A percentile compares a stretch with the other conserved stretches of the same genome.
These are phyloP conservation scores for Pseudocercospora macadamiae DNA, from an alignment of 2,329 filamentous ascomycete genomes.

Conservation along the genomic window DNA sequence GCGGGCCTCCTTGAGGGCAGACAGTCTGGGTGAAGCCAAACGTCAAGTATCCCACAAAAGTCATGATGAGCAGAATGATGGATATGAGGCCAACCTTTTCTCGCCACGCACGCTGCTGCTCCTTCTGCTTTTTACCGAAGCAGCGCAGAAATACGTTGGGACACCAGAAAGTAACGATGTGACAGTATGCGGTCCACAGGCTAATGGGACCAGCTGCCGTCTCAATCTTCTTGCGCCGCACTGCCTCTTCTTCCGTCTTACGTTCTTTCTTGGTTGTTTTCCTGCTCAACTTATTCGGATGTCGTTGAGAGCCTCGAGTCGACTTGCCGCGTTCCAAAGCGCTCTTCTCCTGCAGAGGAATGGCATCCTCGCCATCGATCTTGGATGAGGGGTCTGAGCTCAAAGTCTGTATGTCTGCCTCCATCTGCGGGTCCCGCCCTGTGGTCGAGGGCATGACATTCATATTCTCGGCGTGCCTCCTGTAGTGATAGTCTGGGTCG, in stretches of 20 bases:
- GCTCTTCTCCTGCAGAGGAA: constrained; percentile 42
- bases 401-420: constrained; percentile 59
- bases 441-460: constrained; percentile 85
- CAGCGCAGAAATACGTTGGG: constrained; percentile 82
- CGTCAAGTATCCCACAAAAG: constrained; percentile 89
- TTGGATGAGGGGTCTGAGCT: constrained; percentile 57
- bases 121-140: constrained; percentile 82
- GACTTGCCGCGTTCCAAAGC: constrained; percentile 24
- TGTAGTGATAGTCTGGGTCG: constrained; percentile 94
- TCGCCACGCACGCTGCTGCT: constrained; percentile 89
- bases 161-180: constrained; percentile 90
- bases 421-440: constrained; percentile 84
- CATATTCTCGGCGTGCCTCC: constrained; percentile 94
- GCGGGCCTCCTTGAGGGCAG: constrained; percentile 69
- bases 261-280: constrained; percentile 67
- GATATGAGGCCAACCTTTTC: constrained; percentile 98
- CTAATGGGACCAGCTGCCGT: constrained; percentile 76
- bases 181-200: constrained; percentile 94
- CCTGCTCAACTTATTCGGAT: constrained; percentile 50
- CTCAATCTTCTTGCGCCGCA: constrained; percentile 56
- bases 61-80: constrained; percentile 85
- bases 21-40: constrained; percentile 94
- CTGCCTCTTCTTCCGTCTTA: constrained; percentile 59
- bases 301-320: constrained; percentile 39
- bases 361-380: constrained; percentile 24